Conservation (phyloP, 768 basidiomycete species). For the Pulveroboletus sp. region DNA sequence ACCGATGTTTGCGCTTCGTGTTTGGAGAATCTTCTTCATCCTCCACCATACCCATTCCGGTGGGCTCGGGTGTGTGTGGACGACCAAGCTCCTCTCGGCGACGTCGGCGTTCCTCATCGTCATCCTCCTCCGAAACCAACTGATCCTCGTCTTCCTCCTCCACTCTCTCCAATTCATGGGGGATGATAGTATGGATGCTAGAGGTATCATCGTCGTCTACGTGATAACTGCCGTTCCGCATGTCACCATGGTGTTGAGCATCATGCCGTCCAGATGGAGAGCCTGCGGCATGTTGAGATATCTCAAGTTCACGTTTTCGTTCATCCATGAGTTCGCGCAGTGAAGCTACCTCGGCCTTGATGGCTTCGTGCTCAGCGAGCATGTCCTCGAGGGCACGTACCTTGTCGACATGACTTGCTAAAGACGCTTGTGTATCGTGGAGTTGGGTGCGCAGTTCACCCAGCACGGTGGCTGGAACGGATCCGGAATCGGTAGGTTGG, state of each 20-base stretch:
- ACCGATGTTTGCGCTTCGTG: slow-evolving; percentile 15
- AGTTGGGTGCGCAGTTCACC: slow-evolving; percentile 78
- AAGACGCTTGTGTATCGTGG: slow-evolving; percentile 73
- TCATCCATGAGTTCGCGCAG: slow-evolving; percentile 72
- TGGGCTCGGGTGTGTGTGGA: slow-evolving; percentile 80
- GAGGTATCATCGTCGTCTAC: slow-evolving; percentile 67
- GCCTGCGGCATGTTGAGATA: slow-evolving; percentile 16
- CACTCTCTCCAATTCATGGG: slow-evolving; percentile 65
- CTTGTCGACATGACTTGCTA: slow-evolving; percentile 76
- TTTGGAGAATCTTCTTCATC: slow-evolving; percentile 39
- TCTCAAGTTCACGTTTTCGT: slow-evolving; percentile 48
- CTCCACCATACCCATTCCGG: slow-evolving; percentile 47
- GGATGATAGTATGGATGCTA: slow-evolving; percentile 67
- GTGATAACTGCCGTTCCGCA: slow-evolving; percentile 20
- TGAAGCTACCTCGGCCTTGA: slow-evolving; percentile 71
- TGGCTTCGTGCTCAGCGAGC: slow-evolving; percentile 76
- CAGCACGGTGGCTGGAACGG: slow-evolving; percentile 30
- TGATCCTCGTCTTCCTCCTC: slow-evolving; percentile 73
- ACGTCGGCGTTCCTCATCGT: slow-evolving; percentile 44
- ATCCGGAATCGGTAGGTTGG: slow-evolving; percentile 26
- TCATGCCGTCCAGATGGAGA: slow-evolving; percentile 24
- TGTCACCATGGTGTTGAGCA: slow-evolving; percentile 14
- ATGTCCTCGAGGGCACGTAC: slow-evolving; percentile 78
- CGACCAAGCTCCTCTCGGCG: slow-evolving; percentile 56
- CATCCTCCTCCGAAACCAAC: slow-evolving; percentile 34